Conservation (phyloP, 2,329 filamentous ascomycete genomes). For the Penicillium sp. region DNA sequence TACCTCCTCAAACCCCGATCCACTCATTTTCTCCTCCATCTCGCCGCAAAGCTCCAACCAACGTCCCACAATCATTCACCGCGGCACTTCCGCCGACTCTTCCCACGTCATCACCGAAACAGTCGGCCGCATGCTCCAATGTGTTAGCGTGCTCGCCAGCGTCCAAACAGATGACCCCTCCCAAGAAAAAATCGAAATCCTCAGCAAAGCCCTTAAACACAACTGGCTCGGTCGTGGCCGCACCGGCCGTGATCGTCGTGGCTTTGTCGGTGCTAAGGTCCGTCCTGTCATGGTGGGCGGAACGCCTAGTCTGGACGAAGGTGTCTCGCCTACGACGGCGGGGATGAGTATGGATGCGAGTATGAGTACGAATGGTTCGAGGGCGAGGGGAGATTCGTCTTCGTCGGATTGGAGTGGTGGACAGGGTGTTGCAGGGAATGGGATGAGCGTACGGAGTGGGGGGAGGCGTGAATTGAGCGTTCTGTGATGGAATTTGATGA, state of each 20-base stretch:
- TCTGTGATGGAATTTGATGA: constrained; percentile 21
- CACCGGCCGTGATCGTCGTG: constrained; percentile 84
- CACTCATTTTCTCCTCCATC: constrained; percentile 48
- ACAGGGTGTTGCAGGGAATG: constrained; percentile 12
- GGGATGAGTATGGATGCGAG: constrained; percentile 31
- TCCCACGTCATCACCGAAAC: constrained; percentile 86
- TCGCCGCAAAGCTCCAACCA: constrained; percentile 37
- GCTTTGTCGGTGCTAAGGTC: constrained; percentile 75
- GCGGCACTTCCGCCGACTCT: constrained; percentile 43
- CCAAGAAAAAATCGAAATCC: constrained; percentile 77
- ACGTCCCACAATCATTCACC: constrained; percentile 40
- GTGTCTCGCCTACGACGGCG: constrained; percentile 28
- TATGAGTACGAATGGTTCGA: constrained; percentile 28
- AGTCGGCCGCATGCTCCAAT: constrained; percentile 93
- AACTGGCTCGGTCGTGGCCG: constrained; percentile 94
- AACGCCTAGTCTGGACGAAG: constrained; percentile 33
- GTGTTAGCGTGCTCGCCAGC: constrained; percentile 84
- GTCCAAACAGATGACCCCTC: constrained; percentile 72
- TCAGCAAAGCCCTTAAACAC: constrained; percentile 86
- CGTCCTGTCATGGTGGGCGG: constrained; percentile 38
- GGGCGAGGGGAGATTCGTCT: constrained; percentile 27
- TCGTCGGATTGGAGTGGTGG: constrained; percentile 33
- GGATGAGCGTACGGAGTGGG: constrained; percentile 28
- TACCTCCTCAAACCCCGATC: constrained; percentile 62
- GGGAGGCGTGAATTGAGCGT: constrained; percentile 38